Conservation (phyloP, 1,139 yeast species). For the Lodderomyces theae region DNA sequence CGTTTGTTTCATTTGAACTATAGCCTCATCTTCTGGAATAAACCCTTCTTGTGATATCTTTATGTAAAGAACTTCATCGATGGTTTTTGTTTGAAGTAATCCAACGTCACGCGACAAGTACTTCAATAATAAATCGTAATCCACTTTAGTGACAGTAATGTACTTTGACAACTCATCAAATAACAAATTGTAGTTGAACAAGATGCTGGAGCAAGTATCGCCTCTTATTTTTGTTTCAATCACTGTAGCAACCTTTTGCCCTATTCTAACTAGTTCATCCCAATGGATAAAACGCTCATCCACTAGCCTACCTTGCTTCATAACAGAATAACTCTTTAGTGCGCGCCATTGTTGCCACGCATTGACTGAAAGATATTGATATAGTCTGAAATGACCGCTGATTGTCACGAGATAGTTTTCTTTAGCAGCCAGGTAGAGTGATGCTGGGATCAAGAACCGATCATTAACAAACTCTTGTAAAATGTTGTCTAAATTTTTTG, state of each 20-base stretch:
- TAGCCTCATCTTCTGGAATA: constrained; percentile 30
- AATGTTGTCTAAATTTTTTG: constrained; percentile 23
- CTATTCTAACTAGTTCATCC: constrained; percentile 21
- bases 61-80: constrained; percentile 19
- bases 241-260: constrained; percentile 14
- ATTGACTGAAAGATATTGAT: constrained; percentile 19
- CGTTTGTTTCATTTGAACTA: constrained; percentile 24
- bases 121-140: constrained; percentile 25
- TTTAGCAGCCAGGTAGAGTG: constrained; percentile 16
- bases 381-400: constrained; percentile 8
- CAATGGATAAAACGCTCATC: constrained; percentile 28
- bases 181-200: constrained; percentile 21
- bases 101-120: constrained; percentile 25
- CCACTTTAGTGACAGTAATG: constrained; percentile 18
- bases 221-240: constrained; percentile 11
- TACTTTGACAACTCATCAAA: constrained; percentile 15
- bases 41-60: constrained; percentile 23
- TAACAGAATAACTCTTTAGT: constrained; percentile 9
- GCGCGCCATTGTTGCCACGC: constrained; percentile 23
- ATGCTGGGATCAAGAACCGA: constrained; percentile 24
- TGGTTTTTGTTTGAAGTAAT: constrained; percentile 15
- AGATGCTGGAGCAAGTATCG: constrained; percentile 20
- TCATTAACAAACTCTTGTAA: constrained; percentile 26
- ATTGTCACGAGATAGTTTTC: constrained; percentile 13
- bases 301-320: constrained; percentile 16